Percentiles rank a stretch among this genome's conserved stretches.
Conservation (phyloP, 495 filamentous ascomycete species). For the Lasiosphaeria hispida region DNA sequence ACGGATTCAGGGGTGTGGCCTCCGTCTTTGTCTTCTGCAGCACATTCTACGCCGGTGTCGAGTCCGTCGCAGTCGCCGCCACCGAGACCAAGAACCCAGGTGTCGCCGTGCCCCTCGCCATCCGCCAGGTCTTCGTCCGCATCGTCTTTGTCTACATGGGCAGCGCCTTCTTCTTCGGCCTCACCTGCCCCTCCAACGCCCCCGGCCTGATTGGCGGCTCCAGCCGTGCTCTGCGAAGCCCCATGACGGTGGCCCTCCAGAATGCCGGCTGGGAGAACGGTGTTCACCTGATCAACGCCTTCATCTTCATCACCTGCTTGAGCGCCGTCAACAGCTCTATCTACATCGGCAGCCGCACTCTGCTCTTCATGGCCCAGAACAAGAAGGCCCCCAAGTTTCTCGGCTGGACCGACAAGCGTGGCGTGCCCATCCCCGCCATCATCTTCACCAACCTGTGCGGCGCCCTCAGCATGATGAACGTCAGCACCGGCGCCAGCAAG, state of each 20-base stretch:
- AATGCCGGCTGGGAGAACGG: conserved; percentile 54
- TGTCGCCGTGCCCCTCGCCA: conserved; percentile 66
- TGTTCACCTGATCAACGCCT: conserved; percentile 67
- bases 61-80: conserved; percentile 70
- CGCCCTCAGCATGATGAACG: conserved; percentile 64
- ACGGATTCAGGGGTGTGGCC: conserved; percentile 63
- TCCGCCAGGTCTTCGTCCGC: conserved; percentile 72
- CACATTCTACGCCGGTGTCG: conserved; percentile 73
- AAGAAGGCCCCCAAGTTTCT: conserved; percentile 65
- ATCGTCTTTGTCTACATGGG: conserved; percentile 75
- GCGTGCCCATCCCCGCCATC: conserved; percentile 64
- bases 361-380: conserved; percentile 65
- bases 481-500: conserved; percentile 56
- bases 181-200: conserved; percentile 52
- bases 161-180: conserved; percentile 68
- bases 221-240: conserved; percentile 49
- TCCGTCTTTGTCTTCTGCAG: conserved; percentile 62
- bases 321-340: conserved; percentile 69
- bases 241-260: conserved; percentile 61
- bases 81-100: conserved; percentile 73
- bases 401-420: conserved; percentile 58
- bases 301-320: conserved; percentile 67
- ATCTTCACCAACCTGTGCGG: conserved; percentile 62
- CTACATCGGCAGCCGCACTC: conserved; percentile 63
- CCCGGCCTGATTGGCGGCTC: conserved; percentile 47